phyloP scores from a whole-genome alignment of 2,329 filamentous ascomycete genomes.

The Pochonia chlamydosporia region DNA sequence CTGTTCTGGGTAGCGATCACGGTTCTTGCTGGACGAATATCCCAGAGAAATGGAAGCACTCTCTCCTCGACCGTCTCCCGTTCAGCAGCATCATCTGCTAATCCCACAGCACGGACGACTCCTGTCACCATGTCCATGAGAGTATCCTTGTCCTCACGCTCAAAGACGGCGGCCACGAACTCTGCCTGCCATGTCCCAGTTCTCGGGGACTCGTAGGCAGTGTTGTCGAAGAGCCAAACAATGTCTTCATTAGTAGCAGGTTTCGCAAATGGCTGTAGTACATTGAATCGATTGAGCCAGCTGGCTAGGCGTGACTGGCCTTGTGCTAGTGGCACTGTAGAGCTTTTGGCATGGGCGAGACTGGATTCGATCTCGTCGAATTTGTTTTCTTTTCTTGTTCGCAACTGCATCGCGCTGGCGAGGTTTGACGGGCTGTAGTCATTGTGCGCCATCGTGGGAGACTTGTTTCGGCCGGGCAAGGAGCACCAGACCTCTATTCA shows the following conservation, averaged over 20 bases:
- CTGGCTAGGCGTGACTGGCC: conserved; percentile 31
- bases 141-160: conserved; percentile 61
- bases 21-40: conserved; percentile 63
- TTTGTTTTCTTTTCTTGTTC: conserved; percentile 40
- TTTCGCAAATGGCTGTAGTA: conserved; percentile 39
- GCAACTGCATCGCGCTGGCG: conserved; percentile 41
- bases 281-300: conserved; percentile 47
- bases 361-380: conserved; percentile 46
- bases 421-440: conserved; percentile 19
- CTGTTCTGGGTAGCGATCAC: conserved; percentile 57
- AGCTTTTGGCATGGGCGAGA: conserved; percentile 31
- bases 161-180: conserved; percentile 77
- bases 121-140: conserved; percentile 63
- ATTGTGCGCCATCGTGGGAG: conserved; percentile 18
- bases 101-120: conserved; percentile 62
- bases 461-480: neutral
- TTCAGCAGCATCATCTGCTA: conserved; percentile 55
- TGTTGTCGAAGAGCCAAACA: conserved; percentile 89
- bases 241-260: conserved; percentile 60
- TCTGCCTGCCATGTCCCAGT: conserved; percentile 67
- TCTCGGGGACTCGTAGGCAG: conserved; percentile 58
- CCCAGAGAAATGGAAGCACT: conserved; percentile 72
- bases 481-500: neutral
- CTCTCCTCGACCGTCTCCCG: conserved; percentile 58
- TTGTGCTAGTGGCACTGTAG: conserved; percentile 13